Percentiles rank a stretch among this genome's conserved stretches.
These are phyloP conservation scores for Cornus suecica DNA, from an alignment of 148 eudicot species.

Conservation along the genomic window DNA sequence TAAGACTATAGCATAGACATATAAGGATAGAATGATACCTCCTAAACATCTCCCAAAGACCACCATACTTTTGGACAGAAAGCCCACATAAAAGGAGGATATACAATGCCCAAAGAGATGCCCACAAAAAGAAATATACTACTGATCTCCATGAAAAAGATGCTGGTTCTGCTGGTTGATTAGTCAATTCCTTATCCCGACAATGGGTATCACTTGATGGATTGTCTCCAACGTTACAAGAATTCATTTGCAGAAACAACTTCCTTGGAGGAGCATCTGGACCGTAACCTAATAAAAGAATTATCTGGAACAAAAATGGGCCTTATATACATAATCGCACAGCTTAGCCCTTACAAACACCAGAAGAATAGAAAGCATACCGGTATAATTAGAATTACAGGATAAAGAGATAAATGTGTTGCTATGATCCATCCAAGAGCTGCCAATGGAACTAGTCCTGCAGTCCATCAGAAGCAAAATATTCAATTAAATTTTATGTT, in stretches of 20 bases:
- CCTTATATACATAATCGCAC: neutral
- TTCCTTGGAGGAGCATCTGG: constrained; percentile 87
- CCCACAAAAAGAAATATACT: constrained; percentile 65
- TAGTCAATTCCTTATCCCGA: constrained; percentile 24
- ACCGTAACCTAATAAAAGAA: constrained; percentile 74
- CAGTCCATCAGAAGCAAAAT: constrained; percentile 19
- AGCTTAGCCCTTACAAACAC: constrained; percentile 1
- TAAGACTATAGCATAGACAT: neutral
- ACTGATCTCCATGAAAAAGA: constrained; percentile 67
- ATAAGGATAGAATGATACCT: constrained; percentile 41
- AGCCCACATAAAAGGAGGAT: constrained; percentile 64
- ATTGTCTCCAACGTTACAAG: constrained; percentile 14
- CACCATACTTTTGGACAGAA: constrained; percentile 68
- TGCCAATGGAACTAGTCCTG: constrained; percentile 80
- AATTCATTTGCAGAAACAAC: constrained; percentile 37
- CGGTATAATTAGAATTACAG: constrained; percentile 70
- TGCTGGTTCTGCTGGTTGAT: constrained; percentile 19
- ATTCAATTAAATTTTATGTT: constrained; percentile 8
- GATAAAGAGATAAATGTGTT: constrained; percentile 91
- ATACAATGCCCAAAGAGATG: constrained; percentile 63
- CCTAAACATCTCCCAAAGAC: constrained; percentile 80
- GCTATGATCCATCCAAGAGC: constrained; percentile 92
- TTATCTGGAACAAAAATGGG: constrained; percentile 41
- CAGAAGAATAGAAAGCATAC: constrained; percentile 37
- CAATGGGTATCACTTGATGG: constrained; percentile 17